Base-by-base conservation (phyloP, 306 rosid species). In the Glycine latifolia region DNA sequence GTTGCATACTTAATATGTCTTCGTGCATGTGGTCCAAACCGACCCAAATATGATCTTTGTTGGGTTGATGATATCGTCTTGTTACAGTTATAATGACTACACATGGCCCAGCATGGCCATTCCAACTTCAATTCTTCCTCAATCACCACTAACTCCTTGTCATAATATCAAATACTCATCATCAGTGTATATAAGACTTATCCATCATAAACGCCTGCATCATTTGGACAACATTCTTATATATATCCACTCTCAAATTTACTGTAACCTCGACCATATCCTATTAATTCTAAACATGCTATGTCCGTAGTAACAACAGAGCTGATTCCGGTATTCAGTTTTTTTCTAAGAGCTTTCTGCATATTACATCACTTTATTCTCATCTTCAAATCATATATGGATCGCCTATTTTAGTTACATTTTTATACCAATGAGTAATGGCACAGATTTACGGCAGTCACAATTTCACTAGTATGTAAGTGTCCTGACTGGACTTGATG, bases 1-100 rank as follows among this genome's bases (percentile, higher is more conserved):
- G 47, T 73, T 72, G 82, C 74, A 76, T 75, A 63, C 17, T 65
- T 56, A 71, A 54, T 80, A 50, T 71, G 72, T 75, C 78, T 66
- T 37, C 59, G 3, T 72, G 61, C 62, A 14, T 71, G 78, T 85
- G 88, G 85, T 81, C 88, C 85, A 70, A 79, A 56, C 44, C 31
- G 1, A 26, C 31, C 31, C 31, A 26, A 26, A 33, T 17, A 35
- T 71, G 76, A 62, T 54, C 56, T 46, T 48, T 71, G 60, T 71
- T 76, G 10, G 67, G 35, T 37, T 61, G 41, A 69, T 69, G 33
- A 62, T 80, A 67, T 75, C 65, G 15, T 60, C 75, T 59, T 20
- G n/a, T 62, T 39, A 62, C 56, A 20, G 33, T 26, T 14, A 56
- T 58, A 10, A 31, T 46, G 61, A 71, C 66, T 3, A 53, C 71